Percentiles rank a stretch among this genome's conserved stretches.
Conservation (phyloP, 2,329 filamentous ascomycete species). For the Fusarium nanum region DNA sequence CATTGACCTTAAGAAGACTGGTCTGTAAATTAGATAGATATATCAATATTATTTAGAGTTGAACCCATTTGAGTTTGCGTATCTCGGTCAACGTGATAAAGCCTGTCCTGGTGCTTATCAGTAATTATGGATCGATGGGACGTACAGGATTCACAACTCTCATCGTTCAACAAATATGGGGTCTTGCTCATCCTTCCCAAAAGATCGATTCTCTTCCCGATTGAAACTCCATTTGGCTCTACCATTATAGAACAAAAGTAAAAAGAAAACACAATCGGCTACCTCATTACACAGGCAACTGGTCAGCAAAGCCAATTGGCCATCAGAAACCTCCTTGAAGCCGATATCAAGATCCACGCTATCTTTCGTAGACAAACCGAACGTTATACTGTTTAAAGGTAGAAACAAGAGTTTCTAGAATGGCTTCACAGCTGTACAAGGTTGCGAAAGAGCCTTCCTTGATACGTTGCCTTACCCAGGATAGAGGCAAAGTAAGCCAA, state of each 20-base stretch:
- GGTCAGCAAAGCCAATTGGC: too few relatives aligned
- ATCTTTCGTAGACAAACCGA: background rate
- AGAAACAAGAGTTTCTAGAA: background rate
- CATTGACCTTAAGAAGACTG: constrained; percentile 38
- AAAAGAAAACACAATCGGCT: background rate
- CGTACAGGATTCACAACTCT: background rate
- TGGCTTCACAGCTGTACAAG: too few relatives aligned
- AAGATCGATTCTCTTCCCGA: background rate
- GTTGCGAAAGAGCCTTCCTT: background rate
- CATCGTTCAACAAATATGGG: background rate
- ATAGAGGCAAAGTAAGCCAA: background rate
- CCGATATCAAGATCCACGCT: background rate
- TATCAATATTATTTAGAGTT: background rate
- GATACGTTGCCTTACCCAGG: background rate
- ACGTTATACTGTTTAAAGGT: background rate
- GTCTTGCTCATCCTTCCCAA: background rate
- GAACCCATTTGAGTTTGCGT: background rate
- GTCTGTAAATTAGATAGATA: background rate
- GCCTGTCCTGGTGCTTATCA: background rate
- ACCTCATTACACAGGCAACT: background rate
- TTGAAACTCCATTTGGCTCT: background rate
- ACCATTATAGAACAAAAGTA: background rate
- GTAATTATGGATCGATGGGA: background rate
- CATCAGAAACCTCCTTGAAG: background rate
- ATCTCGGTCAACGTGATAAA: background rate